Evolutionary conservation across 2,329 filamentous ascomycete species (phyloP).

Genomic region (Alternaria sp.): DNA sequence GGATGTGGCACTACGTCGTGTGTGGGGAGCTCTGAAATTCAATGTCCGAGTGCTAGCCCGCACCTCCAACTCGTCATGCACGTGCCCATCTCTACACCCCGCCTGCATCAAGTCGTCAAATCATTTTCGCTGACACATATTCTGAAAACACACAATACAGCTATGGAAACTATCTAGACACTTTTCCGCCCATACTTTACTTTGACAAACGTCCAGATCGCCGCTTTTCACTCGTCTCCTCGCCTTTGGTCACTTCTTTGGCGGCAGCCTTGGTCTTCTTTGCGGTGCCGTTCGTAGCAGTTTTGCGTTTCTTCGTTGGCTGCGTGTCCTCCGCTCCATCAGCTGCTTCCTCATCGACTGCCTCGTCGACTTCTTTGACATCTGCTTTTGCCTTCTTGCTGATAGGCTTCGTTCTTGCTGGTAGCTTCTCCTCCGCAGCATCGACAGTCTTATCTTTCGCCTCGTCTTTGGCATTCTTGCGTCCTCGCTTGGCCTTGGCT

Average conservation of each 20-base stretch:
- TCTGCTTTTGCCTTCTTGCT: constrained; percentile 24
- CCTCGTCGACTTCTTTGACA: constrained; percentile 25
- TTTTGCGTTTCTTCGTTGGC: constrained; percentile 41
- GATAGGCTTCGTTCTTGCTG: constrained; percentile 16
- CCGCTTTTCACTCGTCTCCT: constrained; percentile 27
- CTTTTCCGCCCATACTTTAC: not conserved
- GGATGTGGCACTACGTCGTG: constrained; percentile 30
- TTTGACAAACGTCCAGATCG: constrained; percentile 35
- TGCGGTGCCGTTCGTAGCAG: constrained; percentile 13
- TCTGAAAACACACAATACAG: not conserved
- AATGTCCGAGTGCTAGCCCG: constrained; percentile 31
- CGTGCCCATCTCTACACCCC: constrained; percentile 25
- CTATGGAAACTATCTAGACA: not conserved
- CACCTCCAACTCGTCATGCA: constrained; percentile 18
- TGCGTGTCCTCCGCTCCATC: constrained; percentile 35
- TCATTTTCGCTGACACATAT: not conserved
- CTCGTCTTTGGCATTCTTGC: constrained; percentile 33
- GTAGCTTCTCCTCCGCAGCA: constrained; percentile 29
- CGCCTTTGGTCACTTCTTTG: constrained; percentile 20
- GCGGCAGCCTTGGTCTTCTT: constrained; percentile 22
- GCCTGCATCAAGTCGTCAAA: not conserved
- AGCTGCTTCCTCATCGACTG: constrained; percentile 30
- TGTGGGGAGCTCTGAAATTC: constrained; percentile 48
- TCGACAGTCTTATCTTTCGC: constrained; percentile 31
- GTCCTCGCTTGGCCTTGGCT: constrained; percentile 28